phyloP scores from a whole-genome alignment of 441 rosid species.

The Jatropha podagrica region DNA sequence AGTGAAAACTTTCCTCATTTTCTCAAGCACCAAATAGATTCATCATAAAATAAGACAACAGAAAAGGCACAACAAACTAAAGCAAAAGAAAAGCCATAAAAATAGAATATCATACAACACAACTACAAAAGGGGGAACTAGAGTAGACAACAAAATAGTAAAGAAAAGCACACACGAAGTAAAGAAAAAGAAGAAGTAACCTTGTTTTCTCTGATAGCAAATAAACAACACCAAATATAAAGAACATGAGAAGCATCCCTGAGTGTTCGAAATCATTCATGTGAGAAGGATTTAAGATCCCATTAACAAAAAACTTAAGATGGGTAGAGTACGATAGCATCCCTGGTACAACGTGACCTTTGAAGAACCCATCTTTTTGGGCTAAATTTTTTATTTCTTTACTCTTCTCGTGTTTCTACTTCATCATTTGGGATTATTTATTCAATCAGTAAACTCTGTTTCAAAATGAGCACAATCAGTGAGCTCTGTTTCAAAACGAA shows the following conservation, averaged over 20 bases:
- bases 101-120: not conserved
- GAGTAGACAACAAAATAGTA: too few species aligned
- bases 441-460: conserved; percentile 21
- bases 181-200: conserved; percentile 31
- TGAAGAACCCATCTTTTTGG: conserved; percentile 78
- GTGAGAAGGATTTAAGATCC: conserved; percentile 82
- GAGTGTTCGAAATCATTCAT: conserved; percentile 94
- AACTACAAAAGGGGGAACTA: not conserved
- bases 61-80: not conserved
- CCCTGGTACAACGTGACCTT: conserved; percentile 91
- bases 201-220: conserved; percentile 81
- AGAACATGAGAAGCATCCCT: conserved; percentile 97
- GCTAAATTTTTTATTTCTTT: not conserved
- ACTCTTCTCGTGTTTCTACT: not conserved
- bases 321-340: conserved; percentile 89
- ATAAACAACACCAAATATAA: conserved; percentile 65
- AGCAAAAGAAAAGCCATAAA: too few species aligned
- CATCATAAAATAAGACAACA: not conserved
- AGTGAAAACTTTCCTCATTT: not conserved
- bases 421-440: conserved; percentile 10
- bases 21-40: conserved; percentile 11
- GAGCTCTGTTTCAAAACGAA: too few species aligned
- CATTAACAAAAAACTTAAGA: conserved; percentile 73
- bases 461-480: not conserved
- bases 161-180: not conserved